Conservation (phyloP, 2,329 filamentous ascomycete genomes). For the Phyllosticta paracitricarpa region DNA sequence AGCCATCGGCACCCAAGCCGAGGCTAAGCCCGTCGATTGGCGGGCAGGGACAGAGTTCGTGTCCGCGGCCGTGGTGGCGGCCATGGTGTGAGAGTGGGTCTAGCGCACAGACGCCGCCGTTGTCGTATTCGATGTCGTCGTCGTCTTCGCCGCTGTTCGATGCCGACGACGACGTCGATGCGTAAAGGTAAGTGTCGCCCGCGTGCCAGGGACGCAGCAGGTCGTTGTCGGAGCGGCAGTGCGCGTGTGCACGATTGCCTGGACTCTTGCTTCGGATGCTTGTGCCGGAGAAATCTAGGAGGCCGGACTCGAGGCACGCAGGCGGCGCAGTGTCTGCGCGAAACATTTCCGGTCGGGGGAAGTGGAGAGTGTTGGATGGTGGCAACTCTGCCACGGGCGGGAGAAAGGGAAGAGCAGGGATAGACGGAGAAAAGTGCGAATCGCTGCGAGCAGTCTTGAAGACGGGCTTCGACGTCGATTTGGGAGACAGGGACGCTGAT, state of each 20-base stretch:
- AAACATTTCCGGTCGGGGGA: background rate
- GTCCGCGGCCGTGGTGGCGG: background rate
- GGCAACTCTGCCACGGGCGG: background rate
- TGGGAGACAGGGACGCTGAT: background rate
- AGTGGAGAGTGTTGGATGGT: background rate
- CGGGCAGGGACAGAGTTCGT: background rate
- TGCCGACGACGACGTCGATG: background rate
- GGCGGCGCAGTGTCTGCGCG: background rate
- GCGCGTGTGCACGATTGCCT: background rate
- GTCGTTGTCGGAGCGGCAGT: background rate
- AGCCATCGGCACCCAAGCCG: background rate
- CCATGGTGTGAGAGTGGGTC: background rate
- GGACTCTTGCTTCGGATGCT: background rate
- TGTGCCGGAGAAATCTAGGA: background rate
- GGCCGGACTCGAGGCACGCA: background rate
- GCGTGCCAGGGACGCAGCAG: background rate
- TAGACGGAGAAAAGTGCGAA: background rate
- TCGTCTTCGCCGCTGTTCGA: background rate
- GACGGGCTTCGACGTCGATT: background rate
- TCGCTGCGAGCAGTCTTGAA: background rate
- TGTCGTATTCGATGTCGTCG: background rate
- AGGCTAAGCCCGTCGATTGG: background rate
- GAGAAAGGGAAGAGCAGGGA: background rate
- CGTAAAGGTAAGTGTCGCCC: background rate
- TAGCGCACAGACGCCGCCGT: background rate